Evolutionary conservation across 2,329 filamentous ascomycete genomes (phyloP).

Genomic region (Biscogniauxia sp.): DNA sequence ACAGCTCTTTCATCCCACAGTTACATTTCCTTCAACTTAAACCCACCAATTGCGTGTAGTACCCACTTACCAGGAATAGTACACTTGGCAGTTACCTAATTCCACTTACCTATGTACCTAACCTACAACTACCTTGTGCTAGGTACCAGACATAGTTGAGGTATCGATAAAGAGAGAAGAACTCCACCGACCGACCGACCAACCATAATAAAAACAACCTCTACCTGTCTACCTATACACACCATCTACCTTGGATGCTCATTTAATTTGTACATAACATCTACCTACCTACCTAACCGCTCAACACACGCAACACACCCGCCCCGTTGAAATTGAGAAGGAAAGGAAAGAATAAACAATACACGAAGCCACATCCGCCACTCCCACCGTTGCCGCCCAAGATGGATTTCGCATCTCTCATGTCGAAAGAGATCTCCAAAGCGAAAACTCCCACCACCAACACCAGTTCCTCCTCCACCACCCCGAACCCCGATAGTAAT

Average conservation of each 20-base stretch:
- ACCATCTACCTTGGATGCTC: too few species aligned
- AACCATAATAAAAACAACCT: neutral
- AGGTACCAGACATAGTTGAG: too few species aligned
- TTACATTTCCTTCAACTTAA: too few species aligned
- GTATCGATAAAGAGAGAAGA: neutral
- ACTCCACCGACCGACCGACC: neutral
- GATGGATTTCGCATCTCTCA: constrained; percentile 95
- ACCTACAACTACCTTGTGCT: too few species aligned
- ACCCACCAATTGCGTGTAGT: too few species aligned
- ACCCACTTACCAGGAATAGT: too few species aligned
- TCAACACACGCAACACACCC: neutral
- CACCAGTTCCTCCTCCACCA: constrained; percentile 14
- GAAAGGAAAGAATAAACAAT: too few species aligned
- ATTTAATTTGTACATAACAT: too few species aligned
- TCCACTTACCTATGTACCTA: too few species aligned
- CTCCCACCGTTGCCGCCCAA: constrained; percentile 22
- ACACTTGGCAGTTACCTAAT: too few species aligned
- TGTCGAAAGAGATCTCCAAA: constrained; percentile 90
- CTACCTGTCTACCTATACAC: neutral
- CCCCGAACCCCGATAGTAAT: constrained; percentile 1
- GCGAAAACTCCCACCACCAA: constrained; percentile 50
- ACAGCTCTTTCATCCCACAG: too few species aligned
- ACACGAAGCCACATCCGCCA: neutral
- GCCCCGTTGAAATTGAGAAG: too few species aligned
- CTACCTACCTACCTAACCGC: neutral